phyloP scores from a whole-genome alignment of 2,329 filamentous ascomycete genomes.

The Talaromyces atroroseus region DNA sequence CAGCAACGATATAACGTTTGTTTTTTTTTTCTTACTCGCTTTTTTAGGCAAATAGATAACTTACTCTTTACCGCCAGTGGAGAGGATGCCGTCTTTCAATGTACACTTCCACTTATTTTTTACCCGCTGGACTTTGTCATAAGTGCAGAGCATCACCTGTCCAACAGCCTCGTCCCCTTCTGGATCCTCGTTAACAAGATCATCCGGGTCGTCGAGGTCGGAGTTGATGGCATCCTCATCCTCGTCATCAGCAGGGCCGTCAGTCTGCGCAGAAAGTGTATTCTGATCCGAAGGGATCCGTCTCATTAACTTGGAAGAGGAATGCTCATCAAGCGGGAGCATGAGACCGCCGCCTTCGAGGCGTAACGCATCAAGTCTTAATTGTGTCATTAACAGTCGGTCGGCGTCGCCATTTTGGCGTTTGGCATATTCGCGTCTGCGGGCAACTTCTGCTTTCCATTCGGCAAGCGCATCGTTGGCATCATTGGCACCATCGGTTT shows the following conservation, averaged over 20 bases:
- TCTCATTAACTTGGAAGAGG: background rate
- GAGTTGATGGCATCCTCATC: constrained; percentile 96
- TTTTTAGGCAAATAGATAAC: constrained; percentile 24
- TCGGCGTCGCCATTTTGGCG: constrained; percentile 33
- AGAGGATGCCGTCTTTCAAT: constrained; percentile 92
- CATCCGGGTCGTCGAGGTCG: constrained; percentile 91
- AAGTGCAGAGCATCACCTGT: constrained; percentile 97
- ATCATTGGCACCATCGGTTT: constrained; percentile 69
- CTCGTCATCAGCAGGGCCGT: constrained; percentile 50
- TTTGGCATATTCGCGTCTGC: constrained; percentile 36
- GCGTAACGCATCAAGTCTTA: constrained; percentile 36
- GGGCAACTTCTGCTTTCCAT: constrained; percentile 44
- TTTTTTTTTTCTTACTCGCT: background rate
- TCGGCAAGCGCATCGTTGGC: constrained; percentile 54
- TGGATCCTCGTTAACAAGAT: constrained; percentile 74
- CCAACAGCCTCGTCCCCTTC: constrained; percentile 78
- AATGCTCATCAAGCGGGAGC: constrained; percentile 36
- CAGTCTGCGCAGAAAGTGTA: constrained; percentile 43
- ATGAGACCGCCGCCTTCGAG: constrained; percentile 45
- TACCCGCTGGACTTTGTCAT: constrained; percentile 97
- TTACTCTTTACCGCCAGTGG: constrained; percentile 83
- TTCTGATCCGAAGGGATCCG: constrained; percentile 7
- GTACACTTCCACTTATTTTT: constrained; percentile 99
- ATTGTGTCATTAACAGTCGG: constrained; percentile 36
- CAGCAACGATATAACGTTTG: constrained; percentile 18